Percentiles rank a stretch among this genome's conserved stretches.
Conservation (phyloP, 306 rosid species). For the Corylus americana region DNA sequence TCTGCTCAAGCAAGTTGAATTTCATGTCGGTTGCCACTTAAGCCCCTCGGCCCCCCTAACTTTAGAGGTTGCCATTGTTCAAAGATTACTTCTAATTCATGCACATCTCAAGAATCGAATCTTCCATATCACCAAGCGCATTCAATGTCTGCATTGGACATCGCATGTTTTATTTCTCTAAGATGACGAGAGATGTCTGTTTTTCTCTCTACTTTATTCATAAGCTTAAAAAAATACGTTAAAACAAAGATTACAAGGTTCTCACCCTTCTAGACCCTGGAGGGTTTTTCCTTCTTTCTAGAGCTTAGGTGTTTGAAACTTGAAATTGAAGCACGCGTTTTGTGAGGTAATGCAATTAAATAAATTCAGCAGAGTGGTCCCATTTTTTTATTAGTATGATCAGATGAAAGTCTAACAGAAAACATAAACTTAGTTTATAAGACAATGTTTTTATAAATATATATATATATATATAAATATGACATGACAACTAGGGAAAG, state of each 20-base stretch:
- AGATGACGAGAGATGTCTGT: constrained; percentile 59
- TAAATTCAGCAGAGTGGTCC: constrained; percentile 34
- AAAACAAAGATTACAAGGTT: constrained; percentile 23
- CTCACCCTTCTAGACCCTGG: constrained; percentile 26
- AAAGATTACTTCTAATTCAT: constrained; percentile 26
- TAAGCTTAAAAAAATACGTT: constrained; percentile 18
- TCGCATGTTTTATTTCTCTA: constrained; percentile 53
- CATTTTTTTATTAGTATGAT: neutral
- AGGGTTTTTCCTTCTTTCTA: constrained; percentile 39
- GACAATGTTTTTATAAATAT: constrained; percentile 15
- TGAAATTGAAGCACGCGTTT: constrained; percentile 32
- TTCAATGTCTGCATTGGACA: constrained; percentile 50
- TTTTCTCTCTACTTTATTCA: constrained; percentile 39
- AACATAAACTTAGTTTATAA: constrained; percentile 35
- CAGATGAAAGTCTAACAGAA: constrained; percentile 10
- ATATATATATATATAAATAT: constrained; percentile 20
- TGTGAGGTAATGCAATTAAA: constrained; percentile 30
- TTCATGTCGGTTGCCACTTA: constrained; percentile 31
- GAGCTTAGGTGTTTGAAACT: constrained; percentile 50
- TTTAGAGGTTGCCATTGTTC: constrained; percentile 33
- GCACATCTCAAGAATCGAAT: constrained; percentile 61
- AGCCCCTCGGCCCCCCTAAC: constrained; percentile 8
- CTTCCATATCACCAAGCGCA: constrained; percentile 55
- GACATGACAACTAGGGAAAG: constrained; percentile 37
- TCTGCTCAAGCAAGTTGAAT: constrained; percentile 40